Conservation (phyloP, 495 filamentous ascomycete species). For the Penicillium chermesinum region DNA sequence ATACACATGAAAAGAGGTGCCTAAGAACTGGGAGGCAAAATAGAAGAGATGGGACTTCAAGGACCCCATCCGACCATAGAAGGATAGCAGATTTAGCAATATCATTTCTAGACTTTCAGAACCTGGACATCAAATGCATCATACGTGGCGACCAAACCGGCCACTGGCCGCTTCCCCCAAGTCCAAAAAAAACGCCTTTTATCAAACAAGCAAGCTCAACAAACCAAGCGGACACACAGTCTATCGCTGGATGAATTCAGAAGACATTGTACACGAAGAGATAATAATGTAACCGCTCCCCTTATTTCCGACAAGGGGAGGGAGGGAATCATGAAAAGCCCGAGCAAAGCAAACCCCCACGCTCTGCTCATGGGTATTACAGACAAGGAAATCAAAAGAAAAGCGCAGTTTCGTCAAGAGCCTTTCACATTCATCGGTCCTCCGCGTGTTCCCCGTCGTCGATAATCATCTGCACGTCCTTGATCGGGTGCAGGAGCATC, state of each 20-base stretch:
- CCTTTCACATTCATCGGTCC: constrained; percentile 16
- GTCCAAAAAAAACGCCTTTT: constrained; percentile 10
- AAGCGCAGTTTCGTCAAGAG: too few species aligned
- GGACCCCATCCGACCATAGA: too few species aligned
- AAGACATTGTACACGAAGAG: constrained; percentile 20
- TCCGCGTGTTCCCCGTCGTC: constrained; percentile 43
- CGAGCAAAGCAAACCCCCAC: too few species aligned
- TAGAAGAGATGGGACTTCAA: too few species aligned
- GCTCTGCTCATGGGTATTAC: too few species aligned
- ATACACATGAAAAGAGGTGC: too few species aligned
- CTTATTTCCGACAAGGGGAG: background rate
- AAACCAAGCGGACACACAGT: background rate
- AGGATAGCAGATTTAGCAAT: constrained; percentile 12
- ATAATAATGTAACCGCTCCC: background rate
- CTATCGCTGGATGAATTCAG: constrained; percentile 4
- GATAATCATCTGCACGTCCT: constrained; percentile 73
- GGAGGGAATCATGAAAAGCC: background rate
- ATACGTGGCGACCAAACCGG: constrained; percentile 8
- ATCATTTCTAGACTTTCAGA: background rate
- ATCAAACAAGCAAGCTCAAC: constrained; percentile 4
- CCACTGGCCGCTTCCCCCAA: constrained; percentile 1
- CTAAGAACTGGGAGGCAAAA: too few species aligned
- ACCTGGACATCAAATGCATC: constrained; percentile 10
- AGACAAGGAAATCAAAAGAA: too few species aligned
- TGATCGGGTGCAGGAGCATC: constrained; percentile 91